Evolutionary conservation across 495 filamentous ascomycete genomes (phyloP).

Genomic region (Penicillium cosmopolitanum): DNA sequence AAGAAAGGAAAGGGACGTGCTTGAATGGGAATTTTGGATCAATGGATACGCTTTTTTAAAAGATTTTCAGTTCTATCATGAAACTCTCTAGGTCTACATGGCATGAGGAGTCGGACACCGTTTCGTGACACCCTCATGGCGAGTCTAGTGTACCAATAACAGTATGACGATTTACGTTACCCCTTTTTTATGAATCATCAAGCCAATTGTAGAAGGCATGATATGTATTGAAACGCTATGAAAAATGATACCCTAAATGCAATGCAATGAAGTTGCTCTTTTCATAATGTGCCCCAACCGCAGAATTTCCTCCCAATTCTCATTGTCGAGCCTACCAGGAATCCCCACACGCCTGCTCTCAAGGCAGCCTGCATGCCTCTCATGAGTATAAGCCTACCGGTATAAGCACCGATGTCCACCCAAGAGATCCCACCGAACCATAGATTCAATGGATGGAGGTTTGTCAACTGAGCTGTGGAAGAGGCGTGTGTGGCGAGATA

Average conservation of each 20-base stretch:
- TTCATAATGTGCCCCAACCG: constrained; percentile 49
- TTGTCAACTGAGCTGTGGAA: constrained; percentile 23
- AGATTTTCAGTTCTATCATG: background rate
- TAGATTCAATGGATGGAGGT: constrained; percentile 36
- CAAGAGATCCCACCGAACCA: constrained; percentile 50
- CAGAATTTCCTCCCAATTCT: constrained; percentile 50
- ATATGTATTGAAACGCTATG: background rate
- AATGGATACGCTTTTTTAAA: background rate
- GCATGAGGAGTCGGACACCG: background rate
- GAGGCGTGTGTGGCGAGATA: constrained; percentile 40
- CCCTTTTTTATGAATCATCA: background rate
- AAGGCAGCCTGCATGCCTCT: constrained; percentile 50
- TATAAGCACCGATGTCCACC: constrained; percentile 43
- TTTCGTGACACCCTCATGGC: background rate
- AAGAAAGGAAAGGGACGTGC: constrained; percentile 46
- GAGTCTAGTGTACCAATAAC: constrained; percentile 13
- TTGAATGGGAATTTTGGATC: constrained; percentile 13
- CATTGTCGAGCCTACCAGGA: constrained; percentile 46
- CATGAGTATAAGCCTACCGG: constrained; percentile 48
- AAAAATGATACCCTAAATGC: background rate
- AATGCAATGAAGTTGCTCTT: background rate
- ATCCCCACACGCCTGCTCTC: constrained; percentile 49
- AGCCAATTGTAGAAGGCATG: background rate
- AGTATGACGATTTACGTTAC: constrained; percentile 13
- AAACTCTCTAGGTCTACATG: too few species aligned